phyloP scores from a whole-genome alignment of 2,329 filamentous ascomycete species.

The Neopestalotiopsis sp. region DNA sequence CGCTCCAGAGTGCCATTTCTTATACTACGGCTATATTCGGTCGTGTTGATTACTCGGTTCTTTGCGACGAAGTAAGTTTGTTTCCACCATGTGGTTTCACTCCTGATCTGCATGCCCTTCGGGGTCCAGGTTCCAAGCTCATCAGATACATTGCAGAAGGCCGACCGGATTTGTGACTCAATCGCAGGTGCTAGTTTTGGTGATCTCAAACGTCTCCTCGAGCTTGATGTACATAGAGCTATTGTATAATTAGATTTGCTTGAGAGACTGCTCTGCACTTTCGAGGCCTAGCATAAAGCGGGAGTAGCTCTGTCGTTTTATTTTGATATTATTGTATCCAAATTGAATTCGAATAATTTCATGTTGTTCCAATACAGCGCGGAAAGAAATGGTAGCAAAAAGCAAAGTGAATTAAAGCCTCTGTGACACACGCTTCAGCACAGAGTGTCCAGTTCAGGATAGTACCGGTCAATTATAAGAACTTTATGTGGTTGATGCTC shows the following conservation, averaged over 20 bases:
- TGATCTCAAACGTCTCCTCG: conserved; percentile 23
- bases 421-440: too few relatives aligned
- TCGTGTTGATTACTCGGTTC: conserved; percentile 28
- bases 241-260: background rate
- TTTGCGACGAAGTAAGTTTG: conserved; percentile 23
- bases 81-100: background rate
- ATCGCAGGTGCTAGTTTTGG: conserved; percentile 23
- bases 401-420: too few relatives aligned
- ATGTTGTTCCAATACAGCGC: too few relatives aligned
- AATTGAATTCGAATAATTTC: too few relatives aligned
- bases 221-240: background rate
- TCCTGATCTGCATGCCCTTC: too few relatives aligned
- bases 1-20: conserved; percentile 20
- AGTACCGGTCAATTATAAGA: too few relatives aligned
- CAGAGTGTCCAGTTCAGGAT: too few relatives aligned
- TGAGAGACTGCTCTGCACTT: background rate
- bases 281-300: too few relatives aligned
- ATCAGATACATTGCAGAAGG: background rate
- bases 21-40: conserved; percentile 20
- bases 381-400: too few relatives aligned
- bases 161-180: background rate
- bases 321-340: too few relatives aligned
- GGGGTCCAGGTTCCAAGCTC: background rate
- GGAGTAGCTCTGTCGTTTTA: too few relatives aligned
- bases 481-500: too few relatives aligned